A percentile compares a stretch with the other conserved stretches of the same genome.
Evolutionary conservation across 2,329 filamentous ascomycete species (phyloP).

Genomic region (Zarea fungicola): DNA sequence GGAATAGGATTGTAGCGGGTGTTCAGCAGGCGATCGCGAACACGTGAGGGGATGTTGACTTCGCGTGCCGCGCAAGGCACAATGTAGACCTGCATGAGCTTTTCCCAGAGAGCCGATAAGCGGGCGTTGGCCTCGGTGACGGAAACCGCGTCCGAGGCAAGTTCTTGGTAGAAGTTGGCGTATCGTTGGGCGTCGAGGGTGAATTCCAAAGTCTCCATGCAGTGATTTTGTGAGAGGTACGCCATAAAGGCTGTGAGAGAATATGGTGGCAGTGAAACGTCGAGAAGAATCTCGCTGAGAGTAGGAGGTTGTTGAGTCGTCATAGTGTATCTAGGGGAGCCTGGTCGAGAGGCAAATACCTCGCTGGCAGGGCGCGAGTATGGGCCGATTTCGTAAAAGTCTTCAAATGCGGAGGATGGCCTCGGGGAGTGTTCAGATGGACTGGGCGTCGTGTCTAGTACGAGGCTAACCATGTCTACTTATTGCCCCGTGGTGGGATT

Average conservation of each 20-base stretch:
- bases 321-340: constrained; percentile 28
- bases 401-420: constrained; percentile 40
- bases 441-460: constrained; percentile 37
- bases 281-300: constrained; percentile 80
- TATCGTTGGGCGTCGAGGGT: constrained; percentile 92
- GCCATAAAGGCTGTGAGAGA: constrained; percentile 92
- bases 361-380: constrained; percentile 46
- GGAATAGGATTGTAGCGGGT: constrained; percentile 53
- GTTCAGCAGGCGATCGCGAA: constrained; percentile 73
- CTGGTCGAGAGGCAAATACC: constrained; percentile 39
- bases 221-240: constrained; percentile 94
- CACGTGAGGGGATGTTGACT: constrained; percentile 82
- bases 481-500: constrained; percentile 3
- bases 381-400: constrained; percentile 32
- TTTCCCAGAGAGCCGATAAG: constrained; percentile 77
- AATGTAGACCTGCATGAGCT: constrained; percentile 86
- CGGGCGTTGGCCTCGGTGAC: constrained; percentile 51
- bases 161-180: constrained; percentile 50
- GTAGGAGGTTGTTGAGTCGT: constrained; percentile 51
- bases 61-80: constrained; percentile 77
- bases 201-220: constrained; percentile 92
- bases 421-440: constrained; percentile 39
- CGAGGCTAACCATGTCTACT: constrained; percentile 41
- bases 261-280: constrained; percentile 81
- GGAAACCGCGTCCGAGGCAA: constrained; percentile 33